Conservation (phyloP, 2,329 filamentous ascomycete genomes). For the Apiospora pterosperma region DNA sequence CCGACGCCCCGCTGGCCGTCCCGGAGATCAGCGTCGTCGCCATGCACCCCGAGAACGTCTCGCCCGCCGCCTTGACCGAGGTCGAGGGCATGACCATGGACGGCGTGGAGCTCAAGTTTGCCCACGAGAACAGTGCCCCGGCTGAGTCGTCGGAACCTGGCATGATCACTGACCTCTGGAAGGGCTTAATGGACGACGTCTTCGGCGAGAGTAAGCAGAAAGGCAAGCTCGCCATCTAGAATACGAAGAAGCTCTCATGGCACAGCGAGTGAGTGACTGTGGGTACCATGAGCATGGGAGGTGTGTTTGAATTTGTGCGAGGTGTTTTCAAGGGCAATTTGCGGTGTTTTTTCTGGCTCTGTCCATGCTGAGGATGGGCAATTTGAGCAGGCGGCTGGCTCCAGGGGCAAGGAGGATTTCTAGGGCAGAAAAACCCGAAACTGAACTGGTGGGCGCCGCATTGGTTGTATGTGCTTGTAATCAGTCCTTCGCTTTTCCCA, state of each 20-base stretch:
- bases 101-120: slow-evolving; percentile 52
- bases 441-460: neutral
- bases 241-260: neutral
- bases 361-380: neutral
- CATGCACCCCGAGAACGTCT: slow-evolving; percentile 49
- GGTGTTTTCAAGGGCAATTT: neutral
- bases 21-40: slow-evolving; percentile 55
- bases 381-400: neutral
- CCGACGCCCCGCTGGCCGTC: slow-evolving; percentile 36
- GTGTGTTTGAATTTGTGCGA: neutral
- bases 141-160: neutral
- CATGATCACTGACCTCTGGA: slow-evolving; percentile 2
- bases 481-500: neutral
- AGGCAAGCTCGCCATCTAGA: neutral
- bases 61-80: slow-evolving; percentile 48
- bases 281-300: neutral
- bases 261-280: too few species aligned
- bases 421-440: neutral
- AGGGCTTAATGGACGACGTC: slow-evolving; percentile 10
- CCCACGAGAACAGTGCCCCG: slow-evolving; percentile 26
- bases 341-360: neutral
- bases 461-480: neutral
- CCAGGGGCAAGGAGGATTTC: neutral
- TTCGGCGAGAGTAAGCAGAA: slow-evolving; percentile 8
- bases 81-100: slow-evolving; percentile 58